Conservation (phyloP, 1,139 yeast species). For the Sugiyamaella castrensis region DNA sequence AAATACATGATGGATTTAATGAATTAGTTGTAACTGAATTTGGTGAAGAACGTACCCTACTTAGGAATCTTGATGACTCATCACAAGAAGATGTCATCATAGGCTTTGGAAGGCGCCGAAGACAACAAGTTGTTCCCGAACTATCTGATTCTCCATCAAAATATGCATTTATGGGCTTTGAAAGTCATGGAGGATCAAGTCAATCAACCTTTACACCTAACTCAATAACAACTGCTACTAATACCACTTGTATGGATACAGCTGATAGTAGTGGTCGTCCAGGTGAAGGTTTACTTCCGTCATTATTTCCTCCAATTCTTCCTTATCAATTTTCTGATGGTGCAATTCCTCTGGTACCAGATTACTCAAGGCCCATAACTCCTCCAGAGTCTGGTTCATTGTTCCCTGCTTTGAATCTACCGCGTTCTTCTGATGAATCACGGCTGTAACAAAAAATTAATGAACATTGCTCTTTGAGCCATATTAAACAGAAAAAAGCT, state of each 20-base stretch:
- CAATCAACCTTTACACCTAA: not conserved
- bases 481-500: not conserved
- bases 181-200: not conserved
- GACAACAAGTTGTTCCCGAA: constrained; percentile 3
- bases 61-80: constrained; percentile 11
- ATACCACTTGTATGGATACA: not conserved
- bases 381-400: not conserved
- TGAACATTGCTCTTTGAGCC: too few species aligned
- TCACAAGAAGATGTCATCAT: constrained; percentile 11
- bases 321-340: constrained; percentile 24
- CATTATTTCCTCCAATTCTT: constrained; percentile 28
- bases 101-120: constrained; percentile 5
- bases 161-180: constrained; percentile 6
- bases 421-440: too few species aligned
- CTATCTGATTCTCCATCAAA: constrained; percentile 4
- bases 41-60: constrained; percentile 20
- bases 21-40: constrained; percentile 13
- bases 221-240: not conserved
- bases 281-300: constrained; percentile 5
- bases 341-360: constrained; percentile 30
- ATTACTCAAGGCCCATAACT: constrained; percentile 20
- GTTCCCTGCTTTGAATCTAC: too few species aligned
- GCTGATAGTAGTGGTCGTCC: constrained; percentile 4
- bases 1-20: constrained; percentile 12
- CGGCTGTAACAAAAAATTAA: too few species aligned